A percentile compares a stretch with the other conserved stretches of the same genome.
phyloP scores from a whole-genome alignment of 2,329 filamentous ascomycete species.

The Botrytis porri region DNA sequence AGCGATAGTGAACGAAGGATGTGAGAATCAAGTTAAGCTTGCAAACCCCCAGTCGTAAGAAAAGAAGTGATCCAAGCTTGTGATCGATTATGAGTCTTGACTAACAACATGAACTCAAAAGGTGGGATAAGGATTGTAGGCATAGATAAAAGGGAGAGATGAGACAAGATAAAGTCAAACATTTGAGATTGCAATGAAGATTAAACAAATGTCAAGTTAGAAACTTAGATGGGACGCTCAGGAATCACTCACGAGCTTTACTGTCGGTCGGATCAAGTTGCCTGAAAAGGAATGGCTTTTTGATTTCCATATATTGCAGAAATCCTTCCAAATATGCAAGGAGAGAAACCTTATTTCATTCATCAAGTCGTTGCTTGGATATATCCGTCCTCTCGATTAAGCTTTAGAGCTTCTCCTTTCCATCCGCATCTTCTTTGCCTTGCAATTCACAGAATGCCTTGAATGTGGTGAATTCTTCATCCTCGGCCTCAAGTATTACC shows the following conservation, averaged over 20 bases:
- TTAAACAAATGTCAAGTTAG: background rate
- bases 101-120: background rate
- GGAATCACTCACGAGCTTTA: background rate
- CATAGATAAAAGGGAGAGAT: background rate
- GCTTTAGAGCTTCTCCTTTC: slow-evolving; percentile 31
- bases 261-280: background rate
- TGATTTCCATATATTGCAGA: background rate
- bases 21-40: background rate
- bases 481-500: slow-evolving; percentile 69
- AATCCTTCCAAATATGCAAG: background rate
- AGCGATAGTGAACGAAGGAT: slow-evolving; percentile 5
- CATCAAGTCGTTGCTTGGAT: slow-evolving; percentile 13
- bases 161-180: background rate
- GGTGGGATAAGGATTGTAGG: background rate
- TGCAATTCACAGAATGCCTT: slow-evolving; percentile 90
- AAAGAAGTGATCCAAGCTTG: background rate
- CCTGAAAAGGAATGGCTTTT: background rate
- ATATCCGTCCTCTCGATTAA: background rate
- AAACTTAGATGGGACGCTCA: background rate
- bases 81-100: background rate
- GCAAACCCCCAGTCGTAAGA: background rate
- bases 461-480: slow-evolving; percentile 79
- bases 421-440: slow-evolving; percentile 37
- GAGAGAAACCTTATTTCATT: background rate
- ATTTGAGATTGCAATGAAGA: background rate